Evolutionary conservation across 805 yeast genomes (phyloP).

Genomic region (Starmerella floricola): DNA sequence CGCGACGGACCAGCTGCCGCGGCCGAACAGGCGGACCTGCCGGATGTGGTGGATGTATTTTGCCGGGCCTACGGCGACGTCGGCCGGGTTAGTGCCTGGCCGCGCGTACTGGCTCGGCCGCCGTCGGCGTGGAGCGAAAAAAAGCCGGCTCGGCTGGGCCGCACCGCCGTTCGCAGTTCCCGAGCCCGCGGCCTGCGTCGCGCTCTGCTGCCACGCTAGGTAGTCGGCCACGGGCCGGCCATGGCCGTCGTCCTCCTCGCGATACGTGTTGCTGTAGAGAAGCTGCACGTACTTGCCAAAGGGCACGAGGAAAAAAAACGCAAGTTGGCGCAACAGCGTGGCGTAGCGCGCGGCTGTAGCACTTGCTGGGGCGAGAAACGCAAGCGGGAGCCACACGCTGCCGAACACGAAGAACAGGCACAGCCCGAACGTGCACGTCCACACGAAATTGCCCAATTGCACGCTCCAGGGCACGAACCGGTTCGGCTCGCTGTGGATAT

Average conservation of each 20-base stretch:
- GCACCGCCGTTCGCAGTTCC: no score
- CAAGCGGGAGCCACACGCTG: constrained; percentile 37
- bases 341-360: constrained; percentile 49
- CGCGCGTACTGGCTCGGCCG: constrained; percentile 17
- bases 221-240: constrained; percentile 79
- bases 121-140: constrained; percentile 50
- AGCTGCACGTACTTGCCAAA: constrained; percentile 82
- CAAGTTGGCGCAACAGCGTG: constrained; percentile 9
- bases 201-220: constrained; percentile 63
- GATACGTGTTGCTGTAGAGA: constrained; percentile 63
- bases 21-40: constrained; percentile 59
- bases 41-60: background rate
- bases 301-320: constrained; percentile 47
- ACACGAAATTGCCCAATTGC: constrained; percentile 51
- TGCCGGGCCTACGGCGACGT: constrained; percentile 1
- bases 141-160: constrained; percentile 36
- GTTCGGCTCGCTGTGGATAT: constrained; percentile 65
- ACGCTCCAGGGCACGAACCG: constrained; percentile 50
- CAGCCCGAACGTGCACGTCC: constrained; percentile 67
- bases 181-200: background rate
- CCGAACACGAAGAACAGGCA: constrained; percentile 33
- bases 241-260: constrained; percentile 76
- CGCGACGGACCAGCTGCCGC: constrained; percentile 85
- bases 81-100: no score
- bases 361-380: constrained; percentile 30